Percentiles rank a stretch among this genome's conserved stretches.
Conservation (phyloP, 2,329 filamentous ascomycete species). For the Fusarium sp. region DNA sequence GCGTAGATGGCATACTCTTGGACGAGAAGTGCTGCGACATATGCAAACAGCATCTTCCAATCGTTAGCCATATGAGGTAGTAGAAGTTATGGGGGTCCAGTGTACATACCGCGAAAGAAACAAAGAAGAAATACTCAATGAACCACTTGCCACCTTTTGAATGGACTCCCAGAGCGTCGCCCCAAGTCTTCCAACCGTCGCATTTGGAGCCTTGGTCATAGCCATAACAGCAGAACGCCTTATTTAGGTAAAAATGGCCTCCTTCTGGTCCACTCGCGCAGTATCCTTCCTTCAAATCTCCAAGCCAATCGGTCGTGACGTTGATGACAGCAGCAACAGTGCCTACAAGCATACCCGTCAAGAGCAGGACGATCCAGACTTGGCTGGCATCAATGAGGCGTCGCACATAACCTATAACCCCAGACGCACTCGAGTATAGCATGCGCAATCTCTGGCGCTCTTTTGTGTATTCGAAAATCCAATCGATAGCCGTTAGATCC, state of each 20-base stretch:
- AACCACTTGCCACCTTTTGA: constrained; percentile 79
- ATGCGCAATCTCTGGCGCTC: constrained; percentile 88
- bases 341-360: constrained; percentile 86
- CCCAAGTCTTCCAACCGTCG: constrained; percentile 88
- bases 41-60: constrained; percentile 76
- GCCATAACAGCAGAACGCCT: constrained; percentile 91
- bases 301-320: constrained; percentile 91
- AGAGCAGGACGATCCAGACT: constrained; percentile 88
- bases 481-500: constrained; percentile 96
- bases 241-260: constrained; percentile 90
- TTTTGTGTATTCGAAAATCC: constrained; percentile 99
- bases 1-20: constrained; percentile 87
- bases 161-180: constrained; percentile 73
- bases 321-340: constrained; percentile 89
- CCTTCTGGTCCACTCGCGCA: constrained; percentile 80
- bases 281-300: constrained; percentile 89
- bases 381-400: constrained; percentile 86
- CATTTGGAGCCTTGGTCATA: constrained; percentile 87
- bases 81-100: not conserved
- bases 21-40: constrained; percentile 81
- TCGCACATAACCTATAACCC: constrained; percentile 76
- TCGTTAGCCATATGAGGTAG: constrained; percentile 26
- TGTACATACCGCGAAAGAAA: constrained; percentile 77
- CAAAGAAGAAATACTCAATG: constrained; percentile 87
- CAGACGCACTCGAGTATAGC: constrained; percentile 74